phyloP scores from a whole-genome alignment of 1,139 yeast species.

The Groenewaldozyma sp. region DNA sequence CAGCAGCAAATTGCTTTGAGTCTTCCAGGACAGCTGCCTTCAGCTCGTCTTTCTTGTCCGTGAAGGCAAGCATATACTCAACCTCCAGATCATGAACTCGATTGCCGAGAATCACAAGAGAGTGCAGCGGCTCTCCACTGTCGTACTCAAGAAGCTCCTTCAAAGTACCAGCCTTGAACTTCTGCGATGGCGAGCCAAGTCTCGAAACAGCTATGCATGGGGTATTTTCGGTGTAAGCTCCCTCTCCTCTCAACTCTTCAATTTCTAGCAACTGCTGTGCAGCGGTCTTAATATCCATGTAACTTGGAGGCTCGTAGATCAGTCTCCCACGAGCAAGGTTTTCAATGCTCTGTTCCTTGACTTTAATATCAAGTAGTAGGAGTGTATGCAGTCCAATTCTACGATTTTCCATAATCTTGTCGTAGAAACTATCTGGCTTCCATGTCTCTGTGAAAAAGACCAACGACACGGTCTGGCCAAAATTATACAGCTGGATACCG shows the following conservation, averaged over 20 bases:
- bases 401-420: slow-evolving; percentile 82
- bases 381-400: slow-evolving; percentile 85
- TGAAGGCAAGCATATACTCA: slow-evolving; percentile 73
- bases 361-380: slow-evolving; percentile 83
- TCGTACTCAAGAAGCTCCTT: slow-evolving; percentile 61
- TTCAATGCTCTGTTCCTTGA: slow-evolving; percentile 90
- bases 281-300: slow-evolving; percentile 87
- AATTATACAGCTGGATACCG: slow-evolving; percentile 88
- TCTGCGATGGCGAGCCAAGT: slow-evolving; percentile 77
- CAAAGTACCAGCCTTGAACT: slow-evolving; percentile 78
- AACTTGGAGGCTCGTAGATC: slow-evolving; percentile 94
- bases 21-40: slow-evolving; percentile 53
- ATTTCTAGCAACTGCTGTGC: slow-evolving; percentile 80
- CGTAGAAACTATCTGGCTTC: slow-evolving; percentile 94
- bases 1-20: too few relatives aligned
- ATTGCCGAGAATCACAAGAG: slow-evolving; percentile 83
- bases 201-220: slow-evolving; percentile 93
- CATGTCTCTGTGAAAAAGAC: slow-evolving; percentile 92
- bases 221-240: slow-evolving; percentile 65
- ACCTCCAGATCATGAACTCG: slow-evolving; percentile 89
- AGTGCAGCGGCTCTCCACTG: slow-evolving; percentile 90
- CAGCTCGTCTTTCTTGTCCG: slow-evolving; percentile 55
- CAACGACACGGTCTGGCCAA: slow-evolving; percentile 92
- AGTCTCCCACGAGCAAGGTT: slow-evolving; percentile 89
- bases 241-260: slow-evolving; percentile 64